Evolutionary conservation across 345 rosid species (phyloP), one percentile per base, ranked within the genome.

Genomic region (Populus tremula): DNA sequence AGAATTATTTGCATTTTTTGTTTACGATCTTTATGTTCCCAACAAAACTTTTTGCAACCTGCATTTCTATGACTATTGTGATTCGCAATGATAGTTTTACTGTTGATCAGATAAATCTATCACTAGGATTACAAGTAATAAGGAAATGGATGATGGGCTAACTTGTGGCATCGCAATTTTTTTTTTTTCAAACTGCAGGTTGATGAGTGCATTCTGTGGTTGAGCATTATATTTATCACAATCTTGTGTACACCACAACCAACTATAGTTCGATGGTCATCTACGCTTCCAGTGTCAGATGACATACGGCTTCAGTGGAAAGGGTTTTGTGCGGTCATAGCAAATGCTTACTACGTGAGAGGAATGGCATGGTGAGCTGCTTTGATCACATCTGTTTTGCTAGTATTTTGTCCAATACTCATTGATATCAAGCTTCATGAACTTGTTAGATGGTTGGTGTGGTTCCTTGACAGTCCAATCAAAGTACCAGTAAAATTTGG

Each of bases 241-340:
- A 94, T 94, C 76, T 83, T 94, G 88, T 94, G 98, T 76, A 94
- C 98, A 0, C 98, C 98, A 23, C 97, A 94, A 77, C 98, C 93
- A 38, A 93, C 98, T 4, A 76, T 94, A 1, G 88, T 93, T 39
- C 87, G 98, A 80, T 93, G 98, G 98, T 94, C 98, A 47, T 84
- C 95, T 69, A 77, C 85, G 31, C 84, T 94, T 18, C 82, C 95
- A 0, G 98, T 90, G 47, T 90, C 98, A 0, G 89, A 88, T 72
- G 91, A 91, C 63, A 84, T 79, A 66, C 87, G 82, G 70, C 82
- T 80, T 64, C 83, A 83, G n/a, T 93, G 98, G 97, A 89, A 89
- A 85, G 98, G 98, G 76, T 94, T 94, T 80, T 93, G 97, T 74
- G 95, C 95, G 33, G 84, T 94, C 50, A 94, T 94, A 78, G 98